A percentile compares a stretch with the other conserved stretches of the same genome.
Evolutionary conservation across 192 early-diverging fungal species (phyloP).

Genomic region (Umbelopsis ramanniana): DNA sequence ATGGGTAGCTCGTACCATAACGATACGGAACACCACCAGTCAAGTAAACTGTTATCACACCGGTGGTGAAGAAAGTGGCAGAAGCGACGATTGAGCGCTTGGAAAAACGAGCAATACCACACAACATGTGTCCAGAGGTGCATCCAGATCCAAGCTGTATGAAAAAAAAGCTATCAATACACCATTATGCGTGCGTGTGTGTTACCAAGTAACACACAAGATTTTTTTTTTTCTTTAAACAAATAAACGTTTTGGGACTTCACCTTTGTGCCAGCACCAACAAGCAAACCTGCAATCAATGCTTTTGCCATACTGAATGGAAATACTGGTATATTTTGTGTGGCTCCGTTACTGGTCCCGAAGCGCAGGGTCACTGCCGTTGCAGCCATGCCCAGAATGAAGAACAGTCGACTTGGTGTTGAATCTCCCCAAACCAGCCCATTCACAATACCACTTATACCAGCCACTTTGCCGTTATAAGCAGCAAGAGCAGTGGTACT

Average conservation of each 20-base stretch:
- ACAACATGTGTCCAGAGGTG: conserved; percentile 23
- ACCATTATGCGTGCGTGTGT: too few species aligned
- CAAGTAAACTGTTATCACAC: background rate
- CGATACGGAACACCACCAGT: background rate
- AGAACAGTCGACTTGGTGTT: background rate
- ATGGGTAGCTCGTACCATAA: background rate
- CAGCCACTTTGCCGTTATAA: conserved; percentile 19
- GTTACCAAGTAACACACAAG: background rate
- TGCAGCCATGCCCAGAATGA: background rate
- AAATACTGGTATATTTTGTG: background rate
- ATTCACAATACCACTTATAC: conserved; percentile 20
- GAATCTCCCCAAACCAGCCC: background rate
- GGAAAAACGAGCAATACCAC: conserved; percentile 9
- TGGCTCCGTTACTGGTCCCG: background rate
- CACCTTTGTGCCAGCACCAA: conserved; percentile 21
- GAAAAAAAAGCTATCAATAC: background rate
- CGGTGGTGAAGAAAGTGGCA: conserved; percentile 3
- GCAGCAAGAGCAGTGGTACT: background rate
- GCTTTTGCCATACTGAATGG: background rate
- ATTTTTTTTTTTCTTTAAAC: background rate
- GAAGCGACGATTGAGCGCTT: conserved; percentile 12
- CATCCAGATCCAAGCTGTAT: conserved; percentile 18
- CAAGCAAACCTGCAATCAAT: conserved; percentile 11
- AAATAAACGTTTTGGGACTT: background rate
- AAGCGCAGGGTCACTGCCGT: background rate